A percentile compares a stretch with the other conserved stretches of the same genome.
Evolutionary conservation across 1,284 basidiomycete species (phyloP).

Genomic region (Ganoderma resinaceum): DNA sequence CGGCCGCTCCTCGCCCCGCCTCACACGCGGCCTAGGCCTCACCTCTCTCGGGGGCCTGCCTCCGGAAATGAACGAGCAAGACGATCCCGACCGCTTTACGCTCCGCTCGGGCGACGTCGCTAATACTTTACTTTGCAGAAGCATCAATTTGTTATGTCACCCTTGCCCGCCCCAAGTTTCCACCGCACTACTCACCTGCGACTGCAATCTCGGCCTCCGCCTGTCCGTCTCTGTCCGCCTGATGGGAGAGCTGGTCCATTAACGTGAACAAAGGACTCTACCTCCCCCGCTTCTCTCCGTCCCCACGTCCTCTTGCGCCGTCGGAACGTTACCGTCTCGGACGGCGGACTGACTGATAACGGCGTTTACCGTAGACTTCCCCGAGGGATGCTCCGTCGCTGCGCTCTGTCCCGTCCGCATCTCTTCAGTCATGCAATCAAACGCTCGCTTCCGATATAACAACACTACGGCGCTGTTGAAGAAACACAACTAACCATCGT

Average conservation of each 20-base stretch:
- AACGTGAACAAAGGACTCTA: constrained; percentile 15
- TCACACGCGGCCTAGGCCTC: constrained; percentile 11
- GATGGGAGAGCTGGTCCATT: constrained; percentile 16
- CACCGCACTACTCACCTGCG: constrained; percentile 28
- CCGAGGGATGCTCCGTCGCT: constrained; percentile 8
- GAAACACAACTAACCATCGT: constrained; percentile 3
- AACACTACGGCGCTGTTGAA: background rate
- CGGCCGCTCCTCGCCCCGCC: constrained; percentile 18
- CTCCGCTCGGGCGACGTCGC: background rate
- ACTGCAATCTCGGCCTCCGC: background rate
- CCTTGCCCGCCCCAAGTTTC: constrained; percentile 25
- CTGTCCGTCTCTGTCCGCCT: constrained; percentile 11
- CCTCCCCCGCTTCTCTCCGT: constrained; percentile 12
- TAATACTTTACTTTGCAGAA: constrained; percentile 22
- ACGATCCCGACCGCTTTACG: background rate
- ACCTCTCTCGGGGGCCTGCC: background rate
- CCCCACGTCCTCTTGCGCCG: constrained; percentile 16
- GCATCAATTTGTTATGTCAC: constrained; percentile 31
- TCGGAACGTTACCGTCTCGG: constrained; percentile 24
- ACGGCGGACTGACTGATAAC: constrained; percentile 22
- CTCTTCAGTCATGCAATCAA: constrained; percentile 19
- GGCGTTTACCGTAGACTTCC: constrained; percentile 7
- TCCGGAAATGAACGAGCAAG: background rate
- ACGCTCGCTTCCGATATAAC: background rate
- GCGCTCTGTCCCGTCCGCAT: constrained; percentile 15